Evolutionary conservation across 805 yeast species (phyloP).

Genomic region (Yarrowia bubula): DNA sequence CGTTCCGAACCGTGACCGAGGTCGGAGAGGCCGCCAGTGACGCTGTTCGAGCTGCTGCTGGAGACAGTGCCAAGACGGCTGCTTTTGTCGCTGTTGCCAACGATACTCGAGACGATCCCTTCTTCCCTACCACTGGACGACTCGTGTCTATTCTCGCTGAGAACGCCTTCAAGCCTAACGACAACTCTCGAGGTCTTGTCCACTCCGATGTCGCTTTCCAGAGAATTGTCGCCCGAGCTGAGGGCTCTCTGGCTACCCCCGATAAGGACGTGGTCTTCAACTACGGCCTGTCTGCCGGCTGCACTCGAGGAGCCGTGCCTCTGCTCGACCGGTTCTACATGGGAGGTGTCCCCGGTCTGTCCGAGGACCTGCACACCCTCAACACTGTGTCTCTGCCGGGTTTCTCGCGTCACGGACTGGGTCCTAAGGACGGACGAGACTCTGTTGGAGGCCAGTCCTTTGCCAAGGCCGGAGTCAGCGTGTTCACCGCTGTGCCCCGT

Average conservation of each 20-base stretch:
- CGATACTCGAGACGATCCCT: slow-evolving; percentile 24
- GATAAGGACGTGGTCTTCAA: slow-evolving; percentile 11
- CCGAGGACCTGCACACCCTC: slow-evolving; percentile 19
- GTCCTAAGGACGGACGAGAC: slow-evolving; percentile 26
- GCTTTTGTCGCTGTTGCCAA: slow-evolving; percentile 10
- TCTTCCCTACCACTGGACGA: slow-evolving; percentile 13
- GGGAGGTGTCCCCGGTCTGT: slow-evolving; percentile 20
- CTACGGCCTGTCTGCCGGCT: slow-evolving; percentile 19
- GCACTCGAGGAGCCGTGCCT: slow-evolving; percentile 19
- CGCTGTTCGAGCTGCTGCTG: slow-evolving; percentile 19
- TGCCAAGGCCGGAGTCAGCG: slow-evolving; percentile 15
- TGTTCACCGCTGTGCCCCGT: slow-evolving; percentile 10
- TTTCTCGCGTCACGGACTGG: slow-evolving; percentile 19
- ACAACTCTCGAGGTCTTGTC: slow-evolving; percentile 3
- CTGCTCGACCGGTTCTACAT: slow-evolving; percentile 26
- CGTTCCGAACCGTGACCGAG: slow-evolving; percentile 23
- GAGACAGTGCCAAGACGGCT: slow-evolving; percentile 20
- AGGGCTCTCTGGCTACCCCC: slow-evolving; percentile 3
- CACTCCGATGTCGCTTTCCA: slow-evolving; percentile 20
- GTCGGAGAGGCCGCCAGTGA: slow-evolving; percentile 22
- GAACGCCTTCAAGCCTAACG: slow-evolving; percentile 18
- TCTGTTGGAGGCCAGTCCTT: slow-evolving; percentile 26
- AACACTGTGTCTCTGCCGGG: slow-evolving; percentile 21
- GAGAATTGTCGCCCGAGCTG: slow-evolving; percentile 7
- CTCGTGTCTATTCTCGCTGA: slow-evolving; percentile 9